These are phyloP conservation scores for Neonectria coccinea DNA, from an alignment of 2,329 filamentous ascomycete species.

Conservation along the genomic window DNA sequence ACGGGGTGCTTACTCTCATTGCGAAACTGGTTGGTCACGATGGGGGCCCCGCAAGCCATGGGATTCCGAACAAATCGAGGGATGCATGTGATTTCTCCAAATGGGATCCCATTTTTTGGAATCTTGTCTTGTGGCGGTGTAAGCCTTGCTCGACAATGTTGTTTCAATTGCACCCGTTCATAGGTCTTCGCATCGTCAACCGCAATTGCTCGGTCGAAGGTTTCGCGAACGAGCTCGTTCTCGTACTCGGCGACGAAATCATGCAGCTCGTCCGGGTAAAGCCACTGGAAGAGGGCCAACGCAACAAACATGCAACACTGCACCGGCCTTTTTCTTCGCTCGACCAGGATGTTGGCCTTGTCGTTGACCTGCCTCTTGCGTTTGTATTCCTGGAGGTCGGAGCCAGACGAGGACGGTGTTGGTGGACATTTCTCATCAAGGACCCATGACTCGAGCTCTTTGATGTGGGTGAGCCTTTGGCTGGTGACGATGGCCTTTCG, in stretches of 20 bases:
- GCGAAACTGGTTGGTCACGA: constrained; percentile 31
- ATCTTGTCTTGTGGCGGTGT: constrained; percentile 30
- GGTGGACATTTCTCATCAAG: constrained; percentile 19
- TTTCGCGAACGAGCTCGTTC: constrained; percentile 31
- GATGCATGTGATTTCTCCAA: constrained; percentile 23
- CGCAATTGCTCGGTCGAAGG: constrained; percentile 28
- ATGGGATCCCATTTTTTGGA: constrained; percentile 22
- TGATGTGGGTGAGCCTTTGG: constrained; percentile 34
- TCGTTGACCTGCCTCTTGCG: constrained; percentile 27
- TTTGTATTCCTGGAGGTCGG: constrained; percentile 23
- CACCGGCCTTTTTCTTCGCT: constrained; percentile 30
- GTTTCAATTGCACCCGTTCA: constrained; percentile 28
- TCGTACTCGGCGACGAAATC: constrained; percentile 38
- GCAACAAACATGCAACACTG: constrained; percentile 38
- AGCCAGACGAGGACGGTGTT: constrained; percentile 8
- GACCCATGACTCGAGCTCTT: constrained; percentile 24
- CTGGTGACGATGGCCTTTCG: constrained; percentile 29
- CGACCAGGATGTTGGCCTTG: constrained; percentile 23
- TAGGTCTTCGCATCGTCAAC: constrained; percentile 37
- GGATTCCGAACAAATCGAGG: constrained; percentile 33
- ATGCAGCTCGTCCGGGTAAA: constrained; percentile 26
- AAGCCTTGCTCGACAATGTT: constrained; percentile 30
- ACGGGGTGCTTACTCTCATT: constrained; percentile 26
- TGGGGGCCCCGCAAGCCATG: constrained; percentile 29
- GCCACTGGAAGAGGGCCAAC: constrained; percentile 28